phyloP scores from a whole-genome alignment of 768 basidiomycete genomes.

The Strobilomyces confusus region DNA sequence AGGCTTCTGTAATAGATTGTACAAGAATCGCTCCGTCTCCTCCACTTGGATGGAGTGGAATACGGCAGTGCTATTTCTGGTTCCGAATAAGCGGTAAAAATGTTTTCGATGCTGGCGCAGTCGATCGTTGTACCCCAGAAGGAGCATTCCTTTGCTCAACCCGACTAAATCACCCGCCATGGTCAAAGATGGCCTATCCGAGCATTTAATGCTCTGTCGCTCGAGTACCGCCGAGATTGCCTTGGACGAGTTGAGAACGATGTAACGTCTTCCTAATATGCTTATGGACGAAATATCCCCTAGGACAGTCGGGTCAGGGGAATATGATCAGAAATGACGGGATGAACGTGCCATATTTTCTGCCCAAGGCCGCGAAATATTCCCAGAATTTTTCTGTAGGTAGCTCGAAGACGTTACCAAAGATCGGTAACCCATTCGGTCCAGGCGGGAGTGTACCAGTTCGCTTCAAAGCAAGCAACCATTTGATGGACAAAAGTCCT shows the following conservation, averaged over 20 bases:
- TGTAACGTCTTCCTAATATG: conserved; percentile 43
- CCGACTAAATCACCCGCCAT: conserved; percentile 25
- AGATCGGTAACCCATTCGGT: background rate
- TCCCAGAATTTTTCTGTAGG: conserved; percentile 38
- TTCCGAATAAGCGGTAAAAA: conserved; percentile 9
- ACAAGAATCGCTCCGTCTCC: conserved; percentile 17
- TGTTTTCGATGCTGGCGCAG: conserved; percentile 16
- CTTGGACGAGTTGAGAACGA: conserved; percentile 47
- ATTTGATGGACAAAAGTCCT: too few species aligned
- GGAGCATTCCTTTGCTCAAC: background rate
- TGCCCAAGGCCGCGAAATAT: conserved; percentile 51
- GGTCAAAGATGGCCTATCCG: conserved; percentile 21
- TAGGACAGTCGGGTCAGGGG: conserved; percentile 17
- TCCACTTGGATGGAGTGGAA: conserved; percentile 19
- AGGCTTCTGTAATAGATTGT: conserved; percentile 13
- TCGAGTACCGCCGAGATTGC: conserved; percentile 48
- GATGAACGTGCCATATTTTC: conserved; percentile 42
- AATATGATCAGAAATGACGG: background rate
- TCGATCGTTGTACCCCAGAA: conserved; percentile 3
- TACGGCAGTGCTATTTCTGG: background rate
- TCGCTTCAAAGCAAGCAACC: too few species aligned
- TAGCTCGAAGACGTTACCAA: background rate
- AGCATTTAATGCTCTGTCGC: conserved; percentile 51
- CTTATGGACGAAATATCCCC: conserved; percentile 16
- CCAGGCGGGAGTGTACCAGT: background rate